Evolutionary conservation across 1,284 basidiomycete genomes (phyloP).

Genomic region (Polyporus tsugae): DNA sequence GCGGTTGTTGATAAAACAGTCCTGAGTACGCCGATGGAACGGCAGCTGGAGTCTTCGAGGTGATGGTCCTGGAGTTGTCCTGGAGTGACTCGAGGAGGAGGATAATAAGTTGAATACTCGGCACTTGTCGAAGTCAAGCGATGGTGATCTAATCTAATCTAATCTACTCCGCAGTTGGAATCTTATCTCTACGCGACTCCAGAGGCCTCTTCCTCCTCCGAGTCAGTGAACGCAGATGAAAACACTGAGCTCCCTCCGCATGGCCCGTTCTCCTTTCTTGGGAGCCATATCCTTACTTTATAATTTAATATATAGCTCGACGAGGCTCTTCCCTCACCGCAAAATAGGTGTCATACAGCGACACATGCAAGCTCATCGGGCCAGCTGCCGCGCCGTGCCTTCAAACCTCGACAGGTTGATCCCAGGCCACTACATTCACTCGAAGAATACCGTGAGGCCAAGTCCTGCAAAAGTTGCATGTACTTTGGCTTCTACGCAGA

Average conservation of each 20-base stretch:
- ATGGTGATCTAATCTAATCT: neutral
- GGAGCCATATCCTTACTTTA: too few relatives aligned
- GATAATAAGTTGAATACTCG: too few relatives aligned
- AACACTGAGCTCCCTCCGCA: too few relatives aligned
- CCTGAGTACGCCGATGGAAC: neutral
- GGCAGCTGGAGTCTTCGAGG: neutral
- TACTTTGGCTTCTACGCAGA: slow-evolving; percentile 1
- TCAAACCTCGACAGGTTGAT: neutral
- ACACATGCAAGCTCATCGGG: too few relatives aligned
- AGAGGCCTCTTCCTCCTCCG: too few relatives aligned
- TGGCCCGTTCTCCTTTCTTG: too few relatives aligned
- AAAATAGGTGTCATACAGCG: too few relatives aligned
- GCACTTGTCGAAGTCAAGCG: neutral
- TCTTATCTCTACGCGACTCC: neutral
- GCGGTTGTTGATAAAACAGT: neutral
- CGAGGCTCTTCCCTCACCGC: too few relatives aligned
- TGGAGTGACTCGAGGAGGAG: neutral
- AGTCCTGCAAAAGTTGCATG: neutral
- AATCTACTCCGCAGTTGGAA: neutral
- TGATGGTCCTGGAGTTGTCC: neutral
- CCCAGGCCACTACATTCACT: neutral
- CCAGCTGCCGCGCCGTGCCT: too few relatives aligned
- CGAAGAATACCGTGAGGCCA: neutral
- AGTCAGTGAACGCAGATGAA: too few relatives aligned
- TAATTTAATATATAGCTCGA: too few relatives aligned